Evolutionary conservation across 139 green algal species (phyloP).

Genomic region (Eudorina sp.): DNA sequence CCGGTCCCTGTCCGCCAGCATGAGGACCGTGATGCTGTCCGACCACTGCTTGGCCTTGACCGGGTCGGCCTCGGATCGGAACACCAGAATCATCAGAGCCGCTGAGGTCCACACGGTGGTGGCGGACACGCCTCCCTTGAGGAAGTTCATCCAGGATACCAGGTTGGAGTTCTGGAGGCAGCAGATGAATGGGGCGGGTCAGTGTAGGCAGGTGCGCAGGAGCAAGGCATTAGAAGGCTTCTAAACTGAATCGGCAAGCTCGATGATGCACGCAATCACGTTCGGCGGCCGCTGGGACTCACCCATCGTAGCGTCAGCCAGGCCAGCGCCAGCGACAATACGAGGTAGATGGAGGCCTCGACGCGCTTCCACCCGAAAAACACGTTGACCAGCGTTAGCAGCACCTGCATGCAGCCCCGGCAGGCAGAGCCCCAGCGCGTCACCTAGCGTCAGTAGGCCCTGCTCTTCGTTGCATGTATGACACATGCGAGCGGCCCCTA

Average conservation of each 20-base stretch:
- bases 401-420: background rate
- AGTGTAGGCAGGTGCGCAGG: no score
- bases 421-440: no score
- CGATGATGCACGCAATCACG: no score
- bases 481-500: no score
- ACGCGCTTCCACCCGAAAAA: slow-evolving; percentile 25
- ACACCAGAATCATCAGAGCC: slow-evolving; percentile 15
- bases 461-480: no score
- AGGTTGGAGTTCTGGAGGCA: slow-evolving; percentile 3
- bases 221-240: no score
- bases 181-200: no score
- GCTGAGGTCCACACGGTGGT: background rate
- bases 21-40: background rate
- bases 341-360: background rate
- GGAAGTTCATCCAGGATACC: slow-evolving; percentile 21
- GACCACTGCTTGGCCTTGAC: background rate
- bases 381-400: slow-evolving; percentile 4
- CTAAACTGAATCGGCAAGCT: no score
- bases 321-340: background rate
- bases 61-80: background rate
- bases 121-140: background rate
- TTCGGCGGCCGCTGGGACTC: background rate
- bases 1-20: slow-evolving; percentile 18
- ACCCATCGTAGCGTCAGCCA: slow-evolving; percentile 26
- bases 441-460: no score